Conservation (phyloP, 1,284 basidiomycete genomes). For the Tylopilus orsonianus region DNA sequence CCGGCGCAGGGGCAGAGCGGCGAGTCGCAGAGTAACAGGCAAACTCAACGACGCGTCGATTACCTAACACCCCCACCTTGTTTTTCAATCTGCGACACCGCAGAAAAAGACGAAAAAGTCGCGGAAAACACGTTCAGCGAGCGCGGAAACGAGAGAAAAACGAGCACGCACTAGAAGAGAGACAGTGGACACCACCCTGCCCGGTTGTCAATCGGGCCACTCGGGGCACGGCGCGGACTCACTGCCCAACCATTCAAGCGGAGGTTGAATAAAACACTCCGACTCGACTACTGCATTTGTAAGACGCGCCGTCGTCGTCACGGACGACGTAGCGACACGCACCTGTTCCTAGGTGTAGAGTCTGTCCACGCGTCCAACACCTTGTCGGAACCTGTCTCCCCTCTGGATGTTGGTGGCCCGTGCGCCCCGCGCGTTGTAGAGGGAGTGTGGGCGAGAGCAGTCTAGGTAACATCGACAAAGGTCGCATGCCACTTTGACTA, state of each 20-base stretch:
- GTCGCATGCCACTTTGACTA: background rate
- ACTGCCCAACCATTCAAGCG: conserved; percentile 14
- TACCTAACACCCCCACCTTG: conserved; percentile 23
- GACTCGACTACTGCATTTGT: conserved; percentile 7
- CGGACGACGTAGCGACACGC: background rate
- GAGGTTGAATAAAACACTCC: conserved; percentile 13
- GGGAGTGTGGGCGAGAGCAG: background rate
- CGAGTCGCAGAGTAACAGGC: conserved; percentile 18
- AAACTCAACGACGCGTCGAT: conserved; percentile 33
- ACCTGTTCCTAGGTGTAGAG: background rate
- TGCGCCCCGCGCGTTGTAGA: background rate
- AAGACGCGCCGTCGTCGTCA: conserved; percentile 12
- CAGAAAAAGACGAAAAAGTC: conserved; percentile 5
- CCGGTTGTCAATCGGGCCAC: conserved; percentile 19
- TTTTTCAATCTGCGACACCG: conserved; percentile 30
- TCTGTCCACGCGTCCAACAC: background rate
- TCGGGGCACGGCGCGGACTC: background rate
- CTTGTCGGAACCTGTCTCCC: background rate
- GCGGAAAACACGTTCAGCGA: background rate
- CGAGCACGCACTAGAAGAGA: background rate
- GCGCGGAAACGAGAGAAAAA: background rate
- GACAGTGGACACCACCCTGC: background rate
- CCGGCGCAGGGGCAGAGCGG: conserved; percentile 29
- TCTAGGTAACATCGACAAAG: background rate
- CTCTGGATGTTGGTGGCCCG: background rate